Percentiles rank a stretch among this genome's conserved stretches.
Conservation (phyloP, 345 rosid species). For the Gossypium longicalyx region DNA sequence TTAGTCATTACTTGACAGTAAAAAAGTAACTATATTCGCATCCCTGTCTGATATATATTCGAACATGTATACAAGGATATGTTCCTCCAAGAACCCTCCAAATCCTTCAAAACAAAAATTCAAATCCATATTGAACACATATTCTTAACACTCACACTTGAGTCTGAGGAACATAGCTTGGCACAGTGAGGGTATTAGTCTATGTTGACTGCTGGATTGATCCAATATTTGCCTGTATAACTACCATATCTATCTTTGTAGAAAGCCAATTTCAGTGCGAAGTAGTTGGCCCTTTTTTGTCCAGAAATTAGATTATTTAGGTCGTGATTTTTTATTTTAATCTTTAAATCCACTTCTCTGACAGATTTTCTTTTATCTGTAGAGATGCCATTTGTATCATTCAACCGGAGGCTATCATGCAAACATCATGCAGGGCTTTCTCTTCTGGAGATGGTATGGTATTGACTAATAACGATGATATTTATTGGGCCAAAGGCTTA, state of each 20-base stretch:
- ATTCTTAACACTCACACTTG: not conserved
- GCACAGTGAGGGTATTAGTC: not conserved
- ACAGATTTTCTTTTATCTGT: constrained; percentile 6
- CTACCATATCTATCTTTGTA: not conserved
- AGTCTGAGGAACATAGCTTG: not conserved
- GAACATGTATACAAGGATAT: not conserved
- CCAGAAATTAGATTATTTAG: not conserved
- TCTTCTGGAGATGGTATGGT: constrained; percentile 65
- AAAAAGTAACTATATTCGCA: not conserved
- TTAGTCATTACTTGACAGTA: not conserved
- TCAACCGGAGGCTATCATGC: constrained; percentile 31
- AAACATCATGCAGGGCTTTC: constrained; percentile 44
- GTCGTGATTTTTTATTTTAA: not conserved
- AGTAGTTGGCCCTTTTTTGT: not conserved
- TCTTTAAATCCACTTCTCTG: not conserved
- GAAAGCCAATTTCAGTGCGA: not conserved
- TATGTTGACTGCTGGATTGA: not conserved
- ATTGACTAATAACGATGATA: not conserved
- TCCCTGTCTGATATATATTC: not conserved
- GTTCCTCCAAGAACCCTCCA: too few relatives aligned
- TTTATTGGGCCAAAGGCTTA: not conserved
- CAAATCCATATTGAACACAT: too few relatives aligned
- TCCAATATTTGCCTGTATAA: not conserved
- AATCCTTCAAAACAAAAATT: too few relatives aligned
- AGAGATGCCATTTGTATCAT: constrained; percentile 30